A percentile compares a stretch with the other conserved stretches of the same genome.
Evolutionary conservation across 495 filamentous ascomycete genomes (phyloP).

Genomic region (Penicillium flavigenum): DNA sequence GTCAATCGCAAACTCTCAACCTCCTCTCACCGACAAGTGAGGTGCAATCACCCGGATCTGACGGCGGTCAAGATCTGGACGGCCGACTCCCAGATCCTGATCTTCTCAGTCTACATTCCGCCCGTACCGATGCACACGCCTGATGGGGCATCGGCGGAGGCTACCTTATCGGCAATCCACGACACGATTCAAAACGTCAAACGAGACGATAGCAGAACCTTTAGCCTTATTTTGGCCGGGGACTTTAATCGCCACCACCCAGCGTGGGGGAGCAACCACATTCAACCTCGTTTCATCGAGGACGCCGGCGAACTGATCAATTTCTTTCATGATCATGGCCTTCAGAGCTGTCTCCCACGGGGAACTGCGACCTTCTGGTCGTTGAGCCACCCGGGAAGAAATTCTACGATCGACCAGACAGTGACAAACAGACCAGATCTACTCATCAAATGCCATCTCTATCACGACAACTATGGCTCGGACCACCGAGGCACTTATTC

Average conservation of each 20-base stretch:
- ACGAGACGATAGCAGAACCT: neutral
- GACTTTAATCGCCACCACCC: constrained; percentile 19
- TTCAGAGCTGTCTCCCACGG: constrained; percentile 11
- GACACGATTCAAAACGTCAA: neutral
- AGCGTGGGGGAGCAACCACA: constrained; percentile 6
- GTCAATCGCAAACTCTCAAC: constrained; percentile 13
- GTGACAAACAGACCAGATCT: constrained; percentile 10
- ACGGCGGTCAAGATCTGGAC: constrained; percentile 21
- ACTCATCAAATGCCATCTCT: constrained; percentile 24
- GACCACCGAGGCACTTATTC: constrained; percentile 21
- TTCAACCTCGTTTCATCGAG: constrained; percentile 17
- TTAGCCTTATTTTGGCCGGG: constrained; percentile 6
- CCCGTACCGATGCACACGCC: constrained; percentile 7
- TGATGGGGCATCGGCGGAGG: constrained; percentile 2
- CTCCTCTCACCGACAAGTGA: constrained; percentile 22
- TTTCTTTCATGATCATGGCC: constrained; percentile 21
- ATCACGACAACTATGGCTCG: constrained; percentile 24
- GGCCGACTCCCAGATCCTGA: constrained; percentile 17
- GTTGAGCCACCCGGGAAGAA: constrained; percentile 21
- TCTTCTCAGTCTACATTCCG: constrained; percentile 25
- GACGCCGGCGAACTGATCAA: constrained; percentile 22
- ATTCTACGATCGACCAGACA: constrained; percentile 15
- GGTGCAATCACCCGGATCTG: constrained; percentile 26
- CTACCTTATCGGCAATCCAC: constrained; percentile 16
- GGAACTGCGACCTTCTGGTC: constrained; percentile 23